Evolutionary conservation across 2,329 filamentous ascomycete genomes (phyloP), one percentile per base, ranked within the genome.

Genomic region (Emmonsia crescens): DNA sequence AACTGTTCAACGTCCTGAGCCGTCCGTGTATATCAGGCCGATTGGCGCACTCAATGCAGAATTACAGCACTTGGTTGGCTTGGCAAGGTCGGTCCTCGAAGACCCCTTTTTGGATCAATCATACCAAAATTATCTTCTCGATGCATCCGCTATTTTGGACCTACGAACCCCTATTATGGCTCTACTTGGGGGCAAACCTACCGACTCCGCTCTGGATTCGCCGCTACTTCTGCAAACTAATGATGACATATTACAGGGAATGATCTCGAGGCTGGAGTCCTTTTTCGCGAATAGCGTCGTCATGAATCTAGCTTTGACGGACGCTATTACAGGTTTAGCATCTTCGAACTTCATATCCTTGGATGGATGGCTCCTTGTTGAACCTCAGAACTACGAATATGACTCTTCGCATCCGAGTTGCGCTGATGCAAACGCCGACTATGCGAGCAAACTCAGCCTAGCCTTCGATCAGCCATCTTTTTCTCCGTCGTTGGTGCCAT

Each of bases 221-320:
- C 81, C 86, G 42, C 79, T 86, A 55, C 84, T 83, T 71, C 84
- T 89, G 9, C 78, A 89, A 1, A 76, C 89, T 10, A 86, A 88
- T 56, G 83, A 85, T 66, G 76, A 79, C 8, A 76, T 86, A 6
- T 74, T 85, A 60, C 76, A 74, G 57, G 77, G 79, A 24, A 68
- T 86, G 21, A 64, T 80, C n/a, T 72, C 70, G 51, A 80, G 93
- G 8, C 75, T 99, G 12, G 82, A 87, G 52, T 86, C 82, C 0
- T 99, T 97, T 70, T 91, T 96, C 68, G 82, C 89, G 5, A 99
- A 99, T 68, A 87, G 91, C 2, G 86, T 97, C 2, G 91, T 96
- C 68, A 92, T 89, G 2, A 99, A 99, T 67, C 78, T 99, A 3
- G 89, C 88, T 0, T 80, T 96, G 1, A 97, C 93, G 0, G 89